phyloP scores from a whole-genome alignment of 2,329 filamentous ascomycete species.

The Drechslera avenae region DNA sequence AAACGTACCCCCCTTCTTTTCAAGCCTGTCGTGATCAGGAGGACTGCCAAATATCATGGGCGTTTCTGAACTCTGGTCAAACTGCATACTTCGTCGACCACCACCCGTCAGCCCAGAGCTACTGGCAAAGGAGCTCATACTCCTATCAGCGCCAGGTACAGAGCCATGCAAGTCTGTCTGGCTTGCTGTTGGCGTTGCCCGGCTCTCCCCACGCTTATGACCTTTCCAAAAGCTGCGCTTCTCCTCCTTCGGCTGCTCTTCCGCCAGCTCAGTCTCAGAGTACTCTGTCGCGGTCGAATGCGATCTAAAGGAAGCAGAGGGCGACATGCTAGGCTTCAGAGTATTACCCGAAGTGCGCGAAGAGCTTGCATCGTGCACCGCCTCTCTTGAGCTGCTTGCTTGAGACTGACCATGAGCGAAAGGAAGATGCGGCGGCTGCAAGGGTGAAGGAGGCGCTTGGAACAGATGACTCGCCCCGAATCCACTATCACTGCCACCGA shows the following conservation, averaged over 20 bases:
- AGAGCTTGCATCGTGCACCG: constrained; percentile 47
- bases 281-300: constrained; percentile 72
- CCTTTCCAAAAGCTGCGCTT: constrained; percentile 78
- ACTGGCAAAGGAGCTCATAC: constrained; percentile 48
- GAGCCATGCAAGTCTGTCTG: constrained; percentile 45
- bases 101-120: constrained; percentile 36
- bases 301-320: constrained; percentile 77
- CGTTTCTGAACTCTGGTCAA: constrained; percentile 37
- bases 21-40: constrained; percentile 45
- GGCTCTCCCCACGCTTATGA: constrained; percentile 50
- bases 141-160: constrained; percentile 45
- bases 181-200: constrained; percentile 44
- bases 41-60: constrained; percentile 41
- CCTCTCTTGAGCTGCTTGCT: constrained; percentile 34
- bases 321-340: constrained; percentile 72
- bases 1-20: constrained; percentile 66
- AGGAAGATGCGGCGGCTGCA: constrained; percentile 41
- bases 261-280: constrained; percentile 76
- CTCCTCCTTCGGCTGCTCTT: constrained; percentile 59
- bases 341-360: constrained; percentile 55
- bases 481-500: constrained; percentile 52
- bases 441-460: constrained; percentile 35
- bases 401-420: constrained; percentile 35
- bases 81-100: constrained; percentile 41
- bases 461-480: constrained; percentile 18